Conservation (phyloP, 2,329 filamentous ascomycete species). For the Akanthomyces lecanii region DNA sequence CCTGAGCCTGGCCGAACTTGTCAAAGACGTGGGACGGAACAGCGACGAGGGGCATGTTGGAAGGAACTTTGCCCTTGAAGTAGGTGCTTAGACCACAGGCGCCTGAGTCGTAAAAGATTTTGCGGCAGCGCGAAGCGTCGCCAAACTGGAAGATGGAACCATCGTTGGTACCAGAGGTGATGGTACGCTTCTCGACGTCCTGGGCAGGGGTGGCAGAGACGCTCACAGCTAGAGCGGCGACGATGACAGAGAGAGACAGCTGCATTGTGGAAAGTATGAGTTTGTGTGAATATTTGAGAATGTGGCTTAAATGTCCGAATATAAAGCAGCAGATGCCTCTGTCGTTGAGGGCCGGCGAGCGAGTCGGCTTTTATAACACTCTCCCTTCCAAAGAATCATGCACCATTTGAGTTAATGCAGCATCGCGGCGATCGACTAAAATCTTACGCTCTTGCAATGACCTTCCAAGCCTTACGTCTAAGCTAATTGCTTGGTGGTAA, state of each 20-base stretch:
- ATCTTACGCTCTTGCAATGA: background rate
- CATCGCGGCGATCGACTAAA: background rate
- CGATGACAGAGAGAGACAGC: background rate
- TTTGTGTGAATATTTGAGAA: background rate
- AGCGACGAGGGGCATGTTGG: constrained; percentile 14
- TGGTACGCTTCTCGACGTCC: background rate
- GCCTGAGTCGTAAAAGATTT: constrained; percentile 12
- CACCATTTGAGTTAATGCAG: background rate
- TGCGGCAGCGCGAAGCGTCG: constrained; percentile 10
- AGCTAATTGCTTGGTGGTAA: background rate
- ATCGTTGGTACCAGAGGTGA: constrained; percentile 12
- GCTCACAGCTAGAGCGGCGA: background rate
- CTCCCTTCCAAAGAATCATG: background rate
- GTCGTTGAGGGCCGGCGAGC: background rate
- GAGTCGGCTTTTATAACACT: background rate
- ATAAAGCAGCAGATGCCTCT: background rate
- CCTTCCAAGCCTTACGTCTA: background rate
- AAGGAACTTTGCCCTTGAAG: constrained; percentile 12
- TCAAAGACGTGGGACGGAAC: constrained; percentile 14
- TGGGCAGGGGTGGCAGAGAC: constrained; percentile 3
- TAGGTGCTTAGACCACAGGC: constrained; percentile 17
- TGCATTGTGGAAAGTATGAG: background rate
- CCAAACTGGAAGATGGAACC: constrained; percentile 18
- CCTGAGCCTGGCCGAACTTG: constrained; percentile 12
- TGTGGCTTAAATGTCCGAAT: background rate